These are phyloP conservation scores for Omphalotus olearius DNA, from an alignment of 1,284 basidiomycete genomes.

Conservation along the genomic window DNA sequence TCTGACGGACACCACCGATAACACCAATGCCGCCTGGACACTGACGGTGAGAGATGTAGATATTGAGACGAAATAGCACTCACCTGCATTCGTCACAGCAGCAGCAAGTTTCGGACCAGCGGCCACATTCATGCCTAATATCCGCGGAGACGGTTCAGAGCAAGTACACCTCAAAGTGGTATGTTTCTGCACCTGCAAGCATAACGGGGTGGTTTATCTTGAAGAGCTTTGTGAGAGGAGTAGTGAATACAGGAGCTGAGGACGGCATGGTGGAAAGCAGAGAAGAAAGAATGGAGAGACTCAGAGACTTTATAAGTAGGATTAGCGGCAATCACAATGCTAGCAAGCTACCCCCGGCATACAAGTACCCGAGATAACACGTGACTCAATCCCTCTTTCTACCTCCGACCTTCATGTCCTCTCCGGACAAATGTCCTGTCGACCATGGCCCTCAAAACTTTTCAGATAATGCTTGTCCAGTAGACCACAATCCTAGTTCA, in stretches of 20 bases:
- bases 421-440: constrained; percentile 52
- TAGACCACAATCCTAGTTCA: constrained; percentile 45
- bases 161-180: neutral
- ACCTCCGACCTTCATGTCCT: constrained; percentile 2
- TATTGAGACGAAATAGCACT: constrained; percentile 25
- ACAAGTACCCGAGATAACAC: neutral
- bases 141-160: neutral
- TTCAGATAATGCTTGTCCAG: constrained; percentile 41
- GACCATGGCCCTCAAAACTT: constrained; percentile 32
- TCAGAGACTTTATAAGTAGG: neutral
- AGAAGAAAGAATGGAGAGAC: constrained; percentile 9
- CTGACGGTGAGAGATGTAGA: neutral
- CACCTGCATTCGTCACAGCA: constrained; percentile 66
- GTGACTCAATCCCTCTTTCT: constrained; percentile 4
- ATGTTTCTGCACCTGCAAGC: constrained; percentile 36
- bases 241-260: constrained; percentile 53
- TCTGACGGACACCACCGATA: constrained; percentile 76
- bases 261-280: constrained; percentile 42
- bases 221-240: constrained; percentile 67
- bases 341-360: neutral
- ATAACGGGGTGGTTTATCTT: constrained; percentile 82
- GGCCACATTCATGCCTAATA: constrained; percentile 72
- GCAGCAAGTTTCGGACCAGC: constrained; percentile 77
- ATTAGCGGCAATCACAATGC: constrained; percentile 1
- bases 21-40: constrained; percentile 71